Base-by-base conservation (phyloP, 345 rosid genomes). In the Noccaea bulbosa region DNA sequence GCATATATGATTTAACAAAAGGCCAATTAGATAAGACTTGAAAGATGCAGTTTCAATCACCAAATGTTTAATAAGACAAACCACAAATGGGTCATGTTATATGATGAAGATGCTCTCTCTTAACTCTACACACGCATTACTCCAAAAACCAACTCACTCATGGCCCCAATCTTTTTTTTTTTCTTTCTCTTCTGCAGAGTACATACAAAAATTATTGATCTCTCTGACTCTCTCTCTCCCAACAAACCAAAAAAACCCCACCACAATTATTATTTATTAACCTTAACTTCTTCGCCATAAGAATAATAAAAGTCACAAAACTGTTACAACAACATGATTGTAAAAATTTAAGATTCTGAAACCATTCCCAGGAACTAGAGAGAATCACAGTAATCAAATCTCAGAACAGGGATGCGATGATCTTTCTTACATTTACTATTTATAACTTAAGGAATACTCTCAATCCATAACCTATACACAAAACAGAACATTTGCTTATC, bases 61-160 rank as follows among this genome's bases (percentile, higher is more conserved):
- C 63, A 74, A 67, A 67, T 59, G 35, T 44, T 65, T 67, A 67
- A 73, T 57, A 73, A 73, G 77, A 73, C 77, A 73, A 73, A 65
- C 6, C 60, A 65, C 46, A 32, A 48, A 32, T 57, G 67, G 52
- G 61, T 43, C 73, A 59, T 51, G 38, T 35, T 20, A 64, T 5
- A 71, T 53, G 62, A 53, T 44, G 35, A 73, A 67, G 73, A 74
- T 74, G 72, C 77, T 58, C 43, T 72, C 57, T 72, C 70, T 72
- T 30, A 63, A 72, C 63, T 72, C 54, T 44, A 33, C 30, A 54
- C 39, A 34, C 76, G 55, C 70, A 46, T 72, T 40, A 46, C 43
- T 72, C 77, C 77, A 73, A 65, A 40, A 38, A 65, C 77, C 77
- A 75, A 37, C 65, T 53, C 73, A 68, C 59, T 30, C 71, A 62